phyloP scores from a whole-genome alignment of 208 protist genomes.

The Zelonia costaricensis region DNA sequence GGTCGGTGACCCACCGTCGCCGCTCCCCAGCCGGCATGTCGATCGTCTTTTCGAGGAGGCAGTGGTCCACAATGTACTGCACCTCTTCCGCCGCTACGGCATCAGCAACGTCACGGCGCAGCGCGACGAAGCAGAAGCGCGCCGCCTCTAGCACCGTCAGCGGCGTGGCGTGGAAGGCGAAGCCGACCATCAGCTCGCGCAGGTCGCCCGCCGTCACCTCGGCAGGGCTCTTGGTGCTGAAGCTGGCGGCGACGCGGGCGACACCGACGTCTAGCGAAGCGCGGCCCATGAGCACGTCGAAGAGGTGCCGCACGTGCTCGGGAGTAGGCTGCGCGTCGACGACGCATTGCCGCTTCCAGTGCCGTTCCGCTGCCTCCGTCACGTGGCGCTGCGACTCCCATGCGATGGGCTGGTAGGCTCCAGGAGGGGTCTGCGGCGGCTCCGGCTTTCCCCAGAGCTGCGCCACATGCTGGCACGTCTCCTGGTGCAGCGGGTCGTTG shows the following conservation, averaged over 20 bases:
- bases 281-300: slow-evolving; percentile 79
- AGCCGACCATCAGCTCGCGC: slow-evolving; percentile 70
- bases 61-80: slow-evolving; percentile 72
- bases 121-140: slow-evolving; percentile 83
- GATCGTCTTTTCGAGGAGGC: slow-evolving; percentile 68
- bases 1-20: slow-evolving; percentile 61
- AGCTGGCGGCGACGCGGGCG: slow-evolving; percentile 46
- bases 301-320: slow-evolving; percentile 85
- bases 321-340: slow-evolving; percentile 57
- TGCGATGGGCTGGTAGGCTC: slow-evolving; percentile 72
- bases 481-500: slow-evolving; percentile 84
- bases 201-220: slow-evolving; percentile 52
- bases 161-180: slow-evolving; percentile 58
- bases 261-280: slow-evolving; percentile 43
- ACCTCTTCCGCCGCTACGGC: slow-evolving; percentile 74
- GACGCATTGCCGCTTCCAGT: slow-evolving; percentile 56
- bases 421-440: slow-evolving; percentile 50
- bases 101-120: slow-evolving; percentile 77
- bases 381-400: slow-evolving; percentile 80
- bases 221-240: slow-evolving; percentile 24
- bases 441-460: slow-evolving; percentile 39
- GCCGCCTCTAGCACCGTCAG: slow-evolving; percentile 65
- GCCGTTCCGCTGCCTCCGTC: slow-evolving; percentile 52
- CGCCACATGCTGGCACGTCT: slow-evolving; percentile 66
- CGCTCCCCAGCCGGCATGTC: slow-evolving; percentile 75